A percentile compares a stretch with the other conserved stretches of the same genome.
phyloP scores from a whole-genome alignment of 805 yeast genomes.

The Jamesozyma hellenica region DNA sequence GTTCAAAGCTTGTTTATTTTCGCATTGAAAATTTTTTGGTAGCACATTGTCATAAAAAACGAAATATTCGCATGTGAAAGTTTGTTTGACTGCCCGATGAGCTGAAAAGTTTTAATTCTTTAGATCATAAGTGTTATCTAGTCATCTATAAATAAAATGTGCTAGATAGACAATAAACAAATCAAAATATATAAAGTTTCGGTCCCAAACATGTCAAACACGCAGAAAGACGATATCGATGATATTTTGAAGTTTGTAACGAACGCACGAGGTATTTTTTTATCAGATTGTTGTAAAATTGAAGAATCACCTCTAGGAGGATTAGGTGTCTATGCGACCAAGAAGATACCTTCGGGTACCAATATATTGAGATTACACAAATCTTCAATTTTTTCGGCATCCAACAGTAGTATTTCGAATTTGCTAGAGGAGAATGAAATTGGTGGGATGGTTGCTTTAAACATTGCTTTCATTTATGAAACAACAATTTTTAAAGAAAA shows the following conservation, averaged over 20 bases:
- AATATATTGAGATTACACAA: conserved; percentile 55
- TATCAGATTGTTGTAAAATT: conserved; percentile 36
- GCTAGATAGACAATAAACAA: no score
- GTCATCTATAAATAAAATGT: no score
- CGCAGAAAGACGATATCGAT: conserved; percentile 17
- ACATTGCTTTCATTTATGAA: conserved; percentile 67
- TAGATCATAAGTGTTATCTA: no score
- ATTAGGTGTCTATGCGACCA: conserved; percentile 5
- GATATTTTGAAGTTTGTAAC: conserved; percentile 44
- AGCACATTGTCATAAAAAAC: not conserved
- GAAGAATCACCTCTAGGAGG: conserved; percentile 30
- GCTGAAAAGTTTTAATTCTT: no score
- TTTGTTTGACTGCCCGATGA: not conserved
- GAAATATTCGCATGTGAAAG: not conserved
- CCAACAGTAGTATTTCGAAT: conserved; percentile 56
- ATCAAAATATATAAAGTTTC: no score
- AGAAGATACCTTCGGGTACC: conserved; percentile 30
- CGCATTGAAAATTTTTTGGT: not conserved
- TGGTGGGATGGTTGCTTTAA: conserved; percentile 57
- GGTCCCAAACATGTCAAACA: conserved; percentile 34
- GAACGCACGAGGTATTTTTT: conserved; percentile 45
- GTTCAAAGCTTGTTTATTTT: no score
- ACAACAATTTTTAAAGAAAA: conserved; percentile 36
- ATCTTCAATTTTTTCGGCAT: conserved; percentile 43
- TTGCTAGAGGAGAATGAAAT: conserved; percentile 49